Percentiles rank a stretch among this genome's conserved stretches.
These are phyloP conservation scores for Trichoderma aggressivum DNA, from an alignment of 2,329 filamentous ascomycete genomes.

Conservation along the genomic window DNA sequence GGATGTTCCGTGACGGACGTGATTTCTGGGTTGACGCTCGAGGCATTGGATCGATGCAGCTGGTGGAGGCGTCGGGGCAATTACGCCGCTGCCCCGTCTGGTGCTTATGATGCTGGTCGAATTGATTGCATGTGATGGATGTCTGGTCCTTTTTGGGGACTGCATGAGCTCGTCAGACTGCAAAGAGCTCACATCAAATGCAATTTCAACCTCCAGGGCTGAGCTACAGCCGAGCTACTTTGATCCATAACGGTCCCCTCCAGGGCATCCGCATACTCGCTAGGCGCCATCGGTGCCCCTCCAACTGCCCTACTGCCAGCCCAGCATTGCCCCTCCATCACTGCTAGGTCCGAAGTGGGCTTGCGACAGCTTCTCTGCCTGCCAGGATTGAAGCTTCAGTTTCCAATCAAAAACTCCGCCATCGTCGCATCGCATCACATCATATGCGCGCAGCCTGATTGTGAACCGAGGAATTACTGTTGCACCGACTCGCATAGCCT, in stretches of 20 bases:
- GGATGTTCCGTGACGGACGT: not conserved
- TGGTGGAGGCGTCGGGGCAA: not conserved
- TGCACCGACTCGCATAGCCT: not conserved
- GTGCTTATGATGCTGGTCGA: not conserved
- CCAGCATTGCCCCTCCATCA: not conserved
- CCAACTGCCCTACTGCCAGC: not conserved
- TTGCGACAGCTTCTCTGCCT: conserved; percentile 21
- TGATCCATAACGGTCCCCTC: not conserved
- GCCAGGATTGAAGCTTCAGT: not conserved
- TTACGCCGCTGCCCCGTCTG: not conserved
- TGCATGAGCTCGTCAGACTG: not conserved
- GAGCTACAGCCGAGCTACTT: not conserved
- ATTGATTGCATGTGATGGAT: not conserved
- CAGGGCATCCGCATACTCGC: not conserved
- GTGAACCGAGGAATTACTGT: not conserved
- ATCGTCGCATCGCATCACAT: not conserved
- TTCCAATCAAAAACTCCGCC: not conserved
- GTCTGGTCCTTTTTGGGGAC: not conserved
- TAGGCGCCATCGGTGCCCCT: not conserved
- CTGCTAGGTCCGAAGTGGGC: not conserved
- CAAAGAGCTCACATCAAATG: too few species aligned
- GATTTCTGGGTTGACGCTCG: not conserved
- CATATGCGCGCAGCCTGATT: not conserved
- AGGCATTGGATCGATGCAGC: not conserved
- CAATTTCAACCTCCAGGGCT: not conserved